Percentiles rank a stretch among this genome's conserved stretches.
phyloP scores from a whole-genome alignment of 2,329 filamentous ascomycete genomes.

The Epichloe aotearoae region DNA sequence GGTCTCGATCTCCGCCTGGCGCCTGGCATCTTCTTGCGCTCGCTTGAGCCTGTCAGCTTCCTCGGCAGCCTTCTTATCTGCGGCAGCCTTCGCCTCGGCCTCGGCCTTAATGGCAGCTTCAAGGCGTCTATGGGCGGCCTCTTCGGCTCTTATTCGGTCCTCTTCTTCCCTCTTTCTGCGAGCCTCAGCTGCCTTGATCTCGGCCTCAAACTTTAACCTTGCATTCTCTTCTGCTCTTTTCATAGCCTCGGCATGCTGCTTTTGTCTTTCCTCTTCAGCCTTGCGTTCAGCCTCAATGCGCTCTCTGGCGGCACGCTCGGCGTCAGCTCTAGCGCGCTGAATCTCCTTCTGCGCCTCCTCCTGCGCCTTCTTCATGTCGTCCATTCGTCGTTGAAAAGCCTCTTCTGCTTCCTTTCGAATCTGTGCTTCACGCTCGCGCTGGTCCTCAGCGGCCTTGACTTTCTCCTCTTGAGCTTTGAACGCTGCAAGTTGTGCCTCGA shows the following conservation, averaged over 20 bases:
- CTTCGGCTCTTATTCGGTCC: slow-evolving; percentile 30
- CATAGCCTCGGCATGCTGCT: slow-evolving; percentile 21
- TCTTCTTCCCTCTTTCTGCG: slow-evolving; percentile 27
- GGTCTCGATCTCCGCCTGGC: slow-evolving; percentile 25
- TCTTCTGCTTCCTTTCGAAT: slow-evolving; percentile 34
- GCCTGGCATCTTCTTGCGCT: slow-evolving; percentile 25
- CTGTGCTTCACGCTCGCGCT: slow-evolving; percentile 29
- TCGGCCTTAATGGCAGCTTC: slow-evolving; percentile 29
- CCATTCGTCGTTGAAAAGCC: slow-evolving; percentile 27
- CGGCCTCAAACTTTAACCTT: slow-evolving; percentile 24
- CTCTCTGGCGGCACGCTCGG: slow-evolving; percentile 28
- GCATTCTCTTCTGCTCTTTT: slow-evolving; percentile 24
- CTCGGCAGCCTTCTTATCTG: slow-evolving; percentile 28
- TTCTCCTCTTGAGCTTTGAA: slow-evolving; percentile 33
- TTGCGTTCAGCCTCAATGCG: slow-evolving; percentile 32
- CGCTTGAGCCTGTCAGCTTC: slow-evolving; percentile 27
- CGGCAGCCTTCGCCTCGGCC: slow-evolving; percentile 28
- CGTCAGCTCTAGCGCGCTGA: slow-evolving; percentile 32
- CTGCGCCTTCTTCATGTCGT: slow-evolving; percentile 26
- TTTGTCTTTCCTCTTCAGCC: slow-evolving; percentile 32
- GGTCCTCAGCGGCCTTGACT: slow-evolving; percentile 31
- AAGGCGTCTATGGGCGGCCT: slow-evolving; percentile 28
- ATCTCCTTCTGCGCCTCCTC: slow-evolving; percentile 35
- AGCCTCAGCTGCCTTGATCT: slow-evolving; percentile 30
- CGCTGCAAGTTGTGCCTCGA: slow-evolving; percentile 44